Evolutionary conservation across 352 stramenopile species (phyloP), one percentile per base, ranked within the genome.

Genomic region (Phytophthora podocarpi): DNA sequence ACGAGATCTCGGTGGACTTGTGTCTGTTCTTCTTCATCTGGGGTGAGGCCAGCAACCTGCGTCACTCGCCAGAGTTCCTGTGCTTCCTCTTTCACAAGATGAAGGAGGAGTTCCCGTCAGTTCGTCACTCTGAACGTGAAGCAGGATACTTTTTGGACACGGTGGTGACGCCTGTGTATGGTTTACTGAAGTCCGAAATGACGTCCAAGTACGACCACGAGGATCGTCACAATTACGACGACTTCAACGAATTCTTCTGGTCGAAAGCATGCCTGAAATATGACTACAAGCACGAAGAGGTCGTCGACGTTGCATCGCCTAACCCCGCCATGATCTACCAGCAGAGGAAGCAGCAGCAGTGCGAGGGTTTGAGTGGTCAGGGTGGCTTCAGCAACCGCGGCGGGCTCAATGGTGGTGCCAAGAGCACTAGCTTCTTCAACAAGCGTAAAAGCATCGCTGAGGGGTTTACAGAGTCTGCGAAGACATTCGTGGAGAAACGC

Each of bases 161-260:
- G 60, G 97, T 99, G 6, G 91, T 99, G 35, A 97, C 91, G 8
- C 97, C 97, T 7, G 95, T 99, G 27, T 99, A 98, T 67, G 76
- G 76, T 7, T 68, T 95, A 20, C 43, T 96, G 21, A 79, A 77
- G 52, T 58, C 75, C 6, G 87, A 98, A 48, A 97, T 99, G 82
- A 77, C 95, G 30, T 89, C 76, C 5, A 90, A 82, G 49, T 80
- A 75, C 18, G 97, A 99, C 61, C 97, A 99, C 70, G 65, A 94
- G 34, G 87, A 98, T 45, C 96, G 94, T 23, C 85, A 96, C 64
- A 99, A 99, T 73, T 99, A 99, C 67, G 97, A 99, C 40, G 97
- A 99, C 66, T 98, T 99, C 63, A 99, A 99, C 76, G 97, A 99
- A 81, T 99, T 99, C 66, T 99, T 99, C 68, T 99, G 97, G 97